Percentiles rank a stretch among this genome's conserved stretches.
phyloP scores from a whole-genome alignment of 208 protist genomes.

The Leishmania martiniquensis region DNA sequence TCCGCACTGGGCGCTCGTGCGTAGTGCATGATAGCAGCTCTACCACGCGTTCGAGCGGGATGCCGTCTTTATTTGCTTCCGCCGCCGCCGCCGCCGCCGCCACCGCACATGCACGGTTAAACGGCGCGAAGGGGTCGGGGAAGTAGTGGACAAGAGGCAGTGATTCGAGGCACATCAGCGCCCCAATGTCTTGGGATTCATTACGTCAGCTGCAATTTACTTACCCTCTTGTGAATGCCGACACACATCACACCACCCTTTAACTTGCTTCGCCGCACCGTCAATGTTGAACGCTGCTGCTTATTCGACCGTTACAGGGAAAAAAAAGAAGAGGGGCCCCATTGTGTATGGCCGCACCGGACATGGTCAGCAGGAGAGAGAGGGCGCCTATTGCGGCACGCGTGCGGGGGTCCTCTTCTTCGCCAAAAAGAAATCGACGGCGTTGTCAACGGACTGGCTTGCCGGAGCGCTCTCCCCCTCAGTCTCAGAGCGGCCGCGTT shows the following conservation, averaged over 20 bases:
- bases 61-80: too few relatives aligned
- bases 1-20: not conserved
- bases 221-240: not conserved
- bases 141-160: not conserved
- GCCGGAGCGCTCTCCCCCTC: not conserved
- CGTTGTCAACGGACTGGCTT: conserved; percentile 29
- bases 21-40: not conserved
- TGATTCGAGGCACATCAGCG: not conserved
- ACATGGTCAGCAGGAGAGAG: not conserved
- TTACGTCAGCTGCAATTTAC: not conserved
- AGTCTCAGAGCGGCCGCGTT: conserved; percentile 22
- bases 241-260: not conserved
- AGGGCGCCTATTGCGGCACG: not conserved
- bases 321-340: not conserved
- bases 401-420: conserved; percentile 20
- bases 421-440: conserved; percentile 79
- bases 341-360: not conserved
- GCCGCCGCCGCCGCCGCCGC: not conserved
- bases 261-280: not conserved
- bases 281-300: not conserved
- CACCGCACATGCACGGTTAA: too few relatives aligned
- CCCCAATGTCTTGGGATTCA: not conserved
- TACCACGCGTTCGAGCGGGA: not conserved
- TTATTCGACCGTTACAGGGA: conserved; percentile 7
- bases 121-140: not conserved